These are phyloP conservation scores for Cryphonectria carpinicola DNA, from an alignment of 2,329 filamentous ascomycete genomes.

Conservation along the genomic window DNA sequence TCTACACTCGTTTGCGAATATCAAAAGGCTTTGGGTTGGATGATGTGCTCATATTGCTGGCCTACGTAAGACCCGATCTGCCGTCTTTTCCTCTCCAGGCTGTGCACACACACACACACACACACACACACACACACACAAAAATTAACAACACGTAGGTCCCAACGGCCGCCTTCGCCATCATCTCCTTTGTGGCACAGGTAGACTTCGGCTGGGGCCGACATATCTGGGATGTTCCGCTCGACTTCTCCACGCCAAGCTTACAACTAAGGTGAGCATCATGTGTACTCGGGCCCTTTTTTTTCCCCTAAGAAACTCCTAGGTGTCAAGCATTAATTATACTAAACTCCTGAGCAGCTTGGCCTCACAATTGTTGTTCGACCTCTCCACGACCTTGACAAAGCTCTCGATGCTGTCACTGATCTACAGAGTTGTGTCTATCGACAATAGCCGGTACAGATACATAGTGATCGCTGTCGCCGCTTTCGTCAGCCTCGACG, in stretches of 20 bases:
- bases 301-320: neutral
- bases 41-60: conserved; percentile 42
- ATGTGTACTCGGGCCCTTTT: neutral
- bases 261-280: conserved; percentile 36
- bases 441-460: conserved; percentile 38
- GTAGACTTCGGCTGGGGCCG: conserved; percentile 37
- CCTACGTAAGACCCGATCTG: conserved; percentile 37
- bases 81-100: neutral
- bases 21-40: conserved; percentile 43
- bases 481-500: conserved; percentile 37
- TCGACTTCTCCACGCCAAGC: conserved; percentile 30
- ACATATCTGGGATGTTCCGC: conserved; percentile 41
- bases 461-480: conserved; percentile 38
- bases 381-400: conserved; percentile 42
- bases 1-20: conserved; percentile 41
- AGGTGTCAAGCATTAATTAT: neutral
- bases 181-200: conserved; percentile 37
- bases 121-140: too few species aligned
- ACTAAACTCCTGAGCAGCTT: conserved; percentile 32
- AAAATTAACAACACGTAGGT: conserved; percentile 31
- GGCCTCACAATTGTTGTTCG: conserved; percentile 42
- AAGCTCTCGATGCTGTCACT: conserved; percentile 48
- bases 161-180: conserved; percentile 39
- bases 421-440: conserved; percentile 42
- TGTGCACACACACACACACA: too few species aligned